Evolutionary conservation across 768 basidiomycete species (phyloP).

Genomic region (Clitopilus hobsonii): DNA sequence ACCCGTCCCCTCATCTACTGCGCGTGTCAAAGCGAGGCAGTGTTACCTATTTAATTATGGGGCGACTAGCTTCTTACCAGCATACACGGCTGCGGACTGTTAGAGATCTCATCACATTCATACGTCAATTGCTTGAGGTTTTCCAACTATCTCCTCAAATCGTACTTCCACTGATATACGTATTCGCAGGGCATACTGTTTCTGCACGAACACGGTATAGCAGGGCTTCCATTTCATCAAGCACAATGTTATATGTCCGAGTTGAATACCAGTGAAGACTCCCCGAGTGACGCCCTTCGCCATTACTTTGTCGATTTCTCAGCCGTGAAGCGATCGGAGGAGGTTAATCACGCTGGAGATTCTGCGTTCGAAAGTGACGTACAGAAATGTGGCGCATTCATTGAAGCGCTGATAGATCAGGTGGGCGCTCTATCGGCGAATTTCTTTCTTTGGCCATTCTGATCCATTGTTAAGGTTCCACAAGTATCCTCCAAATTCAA

Average conservation of each 20-base stretch:
- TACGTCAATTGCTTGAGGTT: slow-evolving; percentile 47
- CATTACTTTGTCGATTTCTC: slow-evolving; percentile 25
- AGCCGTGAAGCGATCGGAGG: slow-evolving; percentile 17
- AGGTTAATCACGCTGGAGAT: slow-evolving; percentile 1
- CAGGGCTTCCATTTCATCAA: slow-evolving; percentile 28
- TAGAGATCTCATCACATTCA: slow-evolving; percentile 46
- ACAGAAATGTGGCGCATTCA: slow-evolving; percentile 33
- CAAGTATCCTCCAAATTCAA: slow-evolving; percentile 34
- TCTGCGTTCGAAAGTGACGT: slow-evolving; percentile 31
- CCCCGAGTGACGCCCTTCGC: slow-evolving; percentile 6
- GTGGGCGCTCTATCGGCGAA: slow-evolving; percentile 17
- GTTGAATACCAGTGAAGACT: slow-evolving; percentile 30
- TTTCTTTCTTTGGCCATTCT: neutral
- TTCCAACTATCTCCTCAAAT: neutral
- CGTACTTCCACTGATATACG: neutral
- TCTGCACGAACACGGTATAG: slow-evolving; percentile 41
- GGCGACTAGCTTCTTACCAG: slow-evolving; percentile 38
- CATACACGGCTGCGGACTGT: slow-evolving; percentile 41
- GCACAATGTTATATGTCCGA: slow-evolving; percentile 38
- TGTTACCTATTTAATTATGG: slow-evolving; percentile 37
- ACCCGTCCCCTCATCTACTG: slow-evolving; percentile 43
- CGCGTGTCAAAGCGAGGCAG: slow-evolving; percentile 38
- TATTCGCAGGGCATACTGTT: slow-evolving; percentile 35
- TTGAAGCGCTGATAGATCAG: slow-evolving; percentile 28
- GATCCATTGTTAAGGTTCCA: slow-evolving; percentile 27